Evolutionary conservation across 345 rosid genomes (phyloP).

Genomic region (Punica granatum): DNA sequence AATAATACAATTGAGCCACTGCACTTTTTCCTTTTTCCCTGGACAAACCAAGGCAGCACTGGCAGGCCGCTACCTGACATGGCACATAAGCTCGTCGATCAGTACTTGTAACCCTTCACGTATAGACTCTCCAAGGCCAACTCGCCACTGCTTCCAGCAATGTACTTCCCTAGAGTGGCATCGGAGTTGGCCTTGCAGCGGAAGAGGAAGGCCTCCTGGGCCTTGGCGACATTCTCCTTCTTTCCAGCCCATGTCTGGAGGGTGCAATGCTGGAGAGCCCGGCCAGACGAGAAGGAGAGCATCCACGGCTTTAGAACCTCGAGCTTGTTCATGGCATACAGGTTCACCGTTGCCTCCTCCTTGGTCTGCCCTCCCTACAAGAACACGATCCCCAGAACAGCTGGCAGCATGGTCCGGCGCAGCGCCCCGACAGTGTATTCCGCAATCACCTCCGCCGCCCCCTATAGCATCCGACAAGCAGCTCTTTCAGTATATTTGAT

Average conservation of each 20-base stretch:
- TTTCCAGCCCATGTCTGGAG: slow-evolving; percentile 87
- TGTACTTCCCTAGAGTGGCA: slow-evolving; percentile 71
- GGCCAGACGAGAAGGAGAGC: slow-evolving; percentile 84
- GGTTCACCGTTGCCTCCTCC: slow-evolving; percentile 73
- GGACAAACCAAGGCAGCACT: too few species aligned
- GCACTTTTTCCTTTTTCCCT: not conserved
- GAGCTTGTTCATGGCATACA: slow-evolving; percentile 85
- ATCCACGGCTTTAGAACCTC: slow-evolving; percentile 84
- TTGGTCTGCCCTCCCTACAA: slow-evolving; percentile 88
- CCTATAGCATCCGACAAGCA: not conserved
- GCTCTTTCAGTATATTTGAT: too few species aligned
- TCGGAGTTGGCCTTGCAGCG: slow-evolving; percentile 88
- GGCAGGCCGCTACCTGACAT: not conserved
- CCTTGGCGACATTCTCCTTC: slow-evolving; percentile 65
- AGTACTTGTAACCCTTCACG: slow-evolving; percentile 84
- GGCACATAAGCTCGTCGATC: not conserved
- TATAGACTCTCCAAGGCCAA: slow-evolving; percentile 81
- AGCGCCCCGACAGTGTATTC: slow-evolving; percentile 67
- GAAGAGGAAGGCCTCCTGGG: slow-evolving; percentile 59
- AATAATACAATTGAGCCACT: not conserved
- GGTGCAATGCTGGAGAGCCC: slow-evolving; percentile 91
- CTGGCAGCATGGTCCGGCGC: slow-evolving; percentile 77
- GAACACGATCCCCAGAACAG: slow-evolving; percentile 85
- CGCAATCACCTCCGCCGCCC: slow-evolving; percentile 45
- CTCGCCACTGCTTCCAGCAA: slow-evolving; percentile 41